Evolutionary conservation across 495 filamentous ascomycete genomes (phyloP).

Genomic region (Penicillium verhagenii): DNA sequence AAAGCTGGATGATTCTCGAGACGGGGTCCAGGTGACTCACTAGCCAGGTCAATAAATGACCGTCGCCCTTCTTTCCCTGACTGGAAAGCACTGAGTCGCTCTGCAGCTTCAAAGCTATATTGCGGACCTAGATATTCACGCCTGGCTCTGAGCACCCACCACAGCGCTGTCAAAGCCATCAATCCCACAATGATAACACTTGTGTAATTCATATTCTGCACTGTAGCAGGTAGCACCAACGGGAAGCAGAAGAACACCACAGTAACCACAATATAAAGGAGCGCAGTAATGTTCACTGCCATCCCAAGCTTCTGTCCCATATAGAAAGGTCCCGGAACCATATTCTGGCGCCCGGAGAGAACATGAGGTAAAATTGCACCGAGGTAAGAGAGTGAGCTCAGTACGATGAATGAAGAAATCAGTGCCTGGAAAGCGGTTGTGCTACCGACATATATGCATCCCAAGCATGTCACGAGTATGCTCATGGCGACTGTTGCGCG

Average conservation of each 20-base stretch:
- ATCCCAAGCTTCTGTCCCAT: conserved; percentile 58
- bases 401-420: conserved; percentile 71
- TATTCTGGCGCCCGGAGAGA: conserved; percentile 57
- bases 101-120: conserved; percentile 34
- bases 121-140: conserved; percentile 32
- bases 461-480: conserved; percentile 59
- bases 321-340: conserved; percentile 67
- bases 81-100: conserved; percentile 25
- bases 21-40: neutral
- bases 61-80: conserved; percentile 23
- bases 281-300: conserved; percentile 52
- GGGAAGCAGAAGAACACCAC: conserved; percentile 75
- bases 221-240: conserved; percentile 49
- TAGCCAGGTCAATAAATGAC: conserved; percentile 24
- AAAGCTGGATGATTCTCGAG: conserved; percentile 9
- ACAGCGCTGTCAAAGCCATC: conserved; percentile 34
- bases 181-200: conserved; percentile 60
- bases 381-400: conserved; percentile 69
- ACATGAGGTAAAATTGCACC: conserved; percentile 70
- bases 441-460: conserved; percentile 67
- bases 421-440: conserved; percentile 70
- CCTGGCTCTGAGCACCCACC: conserved; percentile 32
- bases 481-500: conserved; percentile 59
- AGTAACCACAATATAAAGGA: conserved; percentile 63
- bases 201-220: conserved; percentile 67